A percentile compares a stretch with the other conserved stretches of the same genome.
phyloP scores from a whole-genome alignment of 352 stramenopile genomes.

The Globisporangium echinulatum region DNA sequence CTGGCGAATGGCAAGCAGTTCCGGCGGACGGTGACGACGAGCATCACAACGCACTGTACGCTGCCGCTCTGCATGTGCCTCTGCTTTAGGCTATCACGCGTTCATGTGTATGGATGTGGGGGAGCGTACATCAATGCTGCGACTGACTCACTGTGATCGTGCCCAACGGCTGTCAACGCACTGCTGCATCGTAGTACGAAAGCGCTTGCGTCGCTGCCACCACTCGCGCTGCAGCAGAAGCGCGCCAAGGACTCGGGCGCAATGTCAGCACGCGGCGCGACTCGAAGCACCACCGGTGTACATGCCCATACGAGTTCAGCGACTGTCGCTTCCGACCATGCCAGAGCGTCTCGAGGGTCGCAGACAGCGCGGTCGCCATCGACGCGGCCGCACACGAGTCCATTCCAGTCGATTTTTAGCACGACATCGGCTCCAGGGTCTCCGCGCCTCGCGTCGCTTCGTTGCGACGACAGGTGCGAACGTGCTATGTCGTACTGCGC shows the following conservation, averaged over 20 bases:
- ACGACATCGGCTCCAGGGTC: constrained; percentile 7
- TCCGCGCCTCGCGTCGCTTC: constrained; percentile 14
- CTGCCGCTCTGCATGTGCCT: too few relatives aligned
- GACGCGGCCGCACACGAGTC: constrained; percentile 15
- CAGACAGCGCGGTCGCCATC: constrained; percentile 4
- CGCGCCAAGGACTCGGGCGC: not conserved
- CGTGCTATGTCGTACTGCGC: too few relatives aligned
- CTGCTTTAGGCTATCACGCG: too few relatives aligned
- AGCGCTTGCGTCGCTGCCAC: constrained; percentile 9
- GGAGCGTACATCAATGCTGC: too few relatives aligned
- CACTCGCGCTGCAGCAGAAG: constrained; percentile 5
- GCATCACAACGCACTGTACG: constrained; percentile 5
- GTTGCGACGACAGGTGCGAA: constrained; percentile 22
- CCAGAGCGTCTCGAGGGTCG: not conserved
- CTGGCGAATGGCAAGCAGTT: constrained; percentile 39
- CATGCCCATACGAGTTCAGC: not conserved
- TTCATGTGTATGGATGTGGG: too few relatives aligned
- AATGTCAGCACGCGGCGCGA: not conserved
- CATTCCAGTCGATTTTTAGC: constrained; percentile 3
- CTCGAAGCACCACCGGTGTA: not conserved
- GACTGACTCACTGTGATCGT: not conserved
- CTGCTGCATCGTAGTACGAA: constrained; percentile 3
- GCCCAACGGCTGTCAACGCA: too few relatives aligned
- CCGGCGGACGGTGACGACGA: constrained; percentile 5
- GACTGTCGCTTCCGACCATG: too few relatives aligned